A percentile compares a stretch with the other conserved stretches of the same genome.
phyloP scores from a whole-genome alignment of 208 protist genomes.

The Acanthamoeba castellanii region DNA sequence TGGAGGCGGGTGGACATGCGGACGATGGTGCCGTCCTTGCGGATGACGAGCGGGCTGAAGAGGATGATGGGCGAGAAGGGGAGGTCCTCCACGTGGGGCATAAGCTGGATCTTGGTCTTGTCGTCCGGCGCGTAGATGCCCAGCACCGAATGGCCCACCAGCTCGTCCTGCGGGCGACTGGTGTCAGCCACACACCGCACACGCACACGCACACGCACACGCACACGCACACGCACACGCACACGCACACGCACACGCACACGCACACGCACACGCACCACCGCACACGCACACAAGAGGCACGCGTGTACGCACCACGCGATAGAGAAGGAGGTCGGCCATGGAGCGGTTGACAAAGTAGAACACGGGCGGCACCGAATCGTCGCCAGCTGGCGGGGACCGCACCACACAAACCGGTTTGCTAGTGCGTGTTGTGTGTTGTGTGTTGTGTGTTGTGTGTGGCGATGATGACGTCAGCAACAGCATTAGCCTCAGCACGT shows the following conservation, averaged over 20 bases:
- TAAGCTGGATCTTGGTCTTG: background rate
- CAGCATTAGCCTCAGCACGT: background rate
- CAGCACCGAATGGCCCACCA: background rate
- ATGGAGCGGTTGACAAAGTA: background rate
- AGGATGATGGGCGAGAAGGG: slow-evolving; percentile 5
- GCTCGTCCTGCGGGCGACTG: background rate
- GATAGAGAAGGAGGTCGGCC: slow-evolving; percentile 19
- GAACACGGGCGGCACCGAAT: slow-evolving; percentile 23
- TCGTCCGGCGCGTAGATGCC: slow-evolving; percentile 4
- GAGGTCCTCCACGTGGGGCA: background rate
- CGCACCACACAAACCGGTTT: background rate
- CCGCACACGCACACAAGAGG: too few relatives aligned
- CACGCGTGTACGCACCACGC: background rate
- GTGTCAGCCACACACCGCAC: background rate
- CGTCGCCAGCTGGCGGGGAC: background rate
- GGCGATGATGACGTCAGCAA: background rate
- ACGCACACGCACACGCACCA: too few relatives aligned
- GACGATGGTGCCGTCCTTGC: slow-evolving; percentile 1
- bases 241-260: too few relatives aligned
- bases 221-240: too few relatives aligned
- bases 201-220: background rate
- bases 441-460: too few relatives aligned
- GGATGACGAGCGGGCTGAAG: background rate
- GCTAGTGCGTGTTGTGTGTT: background rate
- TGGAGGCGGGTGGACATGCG: background rate